Conservation (phyloP, 148 eudicot species). For the Limonium bicolor region DNA sequence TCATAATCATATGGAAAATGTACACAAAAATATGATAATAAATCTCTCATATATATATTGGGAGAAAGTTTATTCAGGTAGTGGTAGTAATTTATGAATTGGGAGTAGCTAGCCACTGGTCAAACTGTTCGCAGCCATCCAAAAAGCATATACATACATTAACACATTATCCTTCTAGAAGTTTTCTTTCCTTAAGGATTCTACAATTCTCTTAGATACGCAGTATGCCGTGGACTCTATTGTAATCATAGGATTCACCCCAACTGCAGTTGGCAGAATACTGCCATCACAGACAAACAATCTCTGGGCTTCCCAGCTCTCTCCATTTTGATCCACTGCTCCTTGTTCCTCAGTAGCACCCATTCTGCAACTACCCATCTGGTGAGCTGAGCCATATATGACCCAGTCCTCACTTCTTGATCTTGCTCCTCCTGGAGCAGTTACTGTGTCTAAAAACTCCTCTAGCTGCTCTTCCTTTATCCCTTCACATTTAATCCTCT, state of each 20-base stretch:
- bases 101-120: too few relatives aligned
- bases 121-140: too few relatives aligned
- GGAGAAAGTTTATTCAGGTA: too few relatives aligned
- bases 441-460: constrained; percentile 57
- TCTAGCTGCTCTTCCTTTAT: constrained; percentile 40
- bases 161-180: too few relatives aligned
- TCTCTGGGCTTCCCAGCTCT: constrained; percentile 81
- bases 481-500: constrained; percentile 45
- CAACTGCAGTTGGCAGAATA: constrained; percentile 68
- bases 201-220: constrained; percentile 40
- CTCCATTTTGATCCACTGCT: constrained; percentile 76
- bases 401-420: constrained; percentile 47
- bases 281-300: constrained; percentile 79
- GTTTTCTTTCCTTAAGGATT: constrained; percentile 17
- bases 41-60: too few relatives aligned
- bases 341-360: constrained; percentile 46
- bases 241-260: constrained; percentile 92
- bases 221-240: constrained; percentile 76
- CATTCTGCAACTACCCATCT: constrained; percentile 90
- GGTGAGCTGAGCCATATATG: constrained; percentile 65
- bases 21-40: too few relatives aligned
- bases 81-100: too few relatives aligned
- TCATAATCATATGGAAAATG: too few relatives aligned
- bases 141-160: too few relatives aligned
- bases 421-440: constrained; percentile 40